A percentile compares a stretch with the other conserved stretches of the same genome.
These are phyloP conservation scores for Paulownia fortunei DNA, from an alignment of 257 asterid genomes.

Conservation along the genomic window DNA sequence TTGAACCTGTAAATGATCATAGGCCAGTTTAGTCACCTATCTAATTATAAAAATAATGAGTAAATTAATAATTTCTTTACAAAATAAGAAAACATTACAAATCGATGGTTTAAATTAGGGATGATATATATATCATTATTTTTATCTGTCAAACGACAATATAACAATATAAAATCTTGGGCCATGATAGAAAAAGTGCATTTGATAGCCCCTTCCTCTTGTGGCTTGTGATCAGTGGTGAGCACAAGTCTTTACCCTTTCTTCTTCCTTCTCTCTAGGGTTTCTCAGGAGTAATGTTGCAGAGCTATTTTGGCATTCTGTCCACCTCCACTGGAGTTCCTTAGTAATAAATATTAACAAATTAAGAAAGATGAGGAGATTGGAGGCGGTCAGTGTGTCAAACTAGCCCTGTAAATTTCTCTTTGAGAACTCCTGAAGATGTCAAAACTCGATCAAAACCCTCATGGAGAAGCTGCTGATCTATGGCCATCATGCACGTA, in stretches of 20 bases:
- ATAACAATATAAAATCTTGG: neutral
- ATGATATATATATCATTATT: too few relatives aligned
- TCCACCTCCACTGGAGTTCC: constrained; percentile 45
- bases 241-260: neutral
- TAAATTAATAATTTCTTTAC: too few relatives aligned
- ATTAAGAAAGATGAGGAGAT: too few relatives aligned
- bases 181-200: neutral
- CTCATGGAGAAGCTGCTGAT: neutral
- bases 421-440: constrained; percentile 33
- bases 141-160: too few relatives aligned
- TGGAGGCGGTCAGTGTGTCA: constrained; percentile 55
- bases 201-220: neutral
- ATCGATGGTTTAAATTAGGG: too few relatives aligned
- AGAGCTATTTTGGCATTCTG: constrained; percentile 63
- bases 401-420: constrained; percentile 46
- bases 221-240: too few relatives aligned
- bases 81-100: too few relatives aligned
- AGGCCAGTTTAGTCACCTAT: too few relatives aligned
- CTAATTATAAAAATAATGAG: too few relatives aligned
- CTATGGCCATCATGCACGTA: neutral
- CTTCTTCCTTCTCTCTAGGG: constrained; percentile 7
- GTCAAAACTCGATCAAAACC: neutral
- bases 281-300: constrained; percentile 45
- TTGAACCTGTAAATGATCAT: too few relatives aligned
- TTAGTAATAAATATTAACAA: too few relatives aligned